Conservation (phyloP, 441 rosid genomes). For the Manihot esculenta region DNA sequence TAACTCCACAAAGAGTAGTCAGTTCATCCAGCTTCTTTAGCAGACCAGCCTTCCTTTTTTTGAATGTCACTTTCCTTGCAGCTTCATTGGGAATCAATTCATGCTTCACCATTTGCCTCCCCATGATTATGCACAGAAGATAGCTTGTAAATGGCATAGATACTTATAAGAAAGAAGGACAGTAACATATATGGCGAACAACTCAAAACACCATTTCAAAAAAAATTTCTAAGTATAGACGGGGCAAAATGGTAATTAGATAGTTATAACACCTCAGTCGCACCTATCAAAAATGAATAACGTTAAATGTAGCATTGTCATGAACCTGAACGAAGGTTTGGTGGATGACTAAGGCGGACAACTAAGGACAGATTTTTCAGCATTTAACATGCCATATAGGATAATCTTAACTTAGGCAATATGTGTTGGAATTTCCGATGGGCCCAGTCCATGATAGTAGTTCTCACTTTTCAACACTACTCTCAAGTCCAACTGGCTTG, state of each 20-base stretch:
- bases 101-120: slow-evolving; percentile 41
- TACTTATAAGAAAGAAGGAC: background rate
- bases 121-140: slow-evolving; percentile 31
- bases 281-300: background rate
- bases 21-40: slow-evolving; percentile 58
- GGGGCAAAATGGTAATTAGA: background rate
- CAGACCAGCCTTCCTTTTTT: slow-evolving; percentile 58
- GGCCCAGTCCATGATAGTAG: no score
- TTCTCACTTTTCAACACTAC: no score
- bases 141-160: background rate
- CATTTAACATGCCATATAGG: background rate
- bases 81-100: slow-evolving; percentile 49
- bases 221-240: background rate
- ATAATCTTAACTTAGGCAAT: background rate
- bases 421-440: background rate
- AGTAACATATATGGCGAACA: slow-evolving; percentile 9
- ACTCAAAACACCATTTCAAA: background rate
- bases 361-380: slow-evolving; percentile 1
- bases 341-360: background rate
- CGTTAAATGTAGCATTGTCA: background rate
- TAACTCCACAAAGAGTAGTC: slow-evolving; percentile 61
- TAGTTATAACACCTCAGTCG: no score
- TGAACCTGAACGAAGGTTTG: background rate
- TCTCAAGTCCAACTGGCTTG: no score
- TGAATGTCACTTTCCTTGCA: slow-evolving; percentile 47